Evolutionary conservation across 805 yeast species (phyloP).

Genomic region (Monosporozyma unispora): DNA sequence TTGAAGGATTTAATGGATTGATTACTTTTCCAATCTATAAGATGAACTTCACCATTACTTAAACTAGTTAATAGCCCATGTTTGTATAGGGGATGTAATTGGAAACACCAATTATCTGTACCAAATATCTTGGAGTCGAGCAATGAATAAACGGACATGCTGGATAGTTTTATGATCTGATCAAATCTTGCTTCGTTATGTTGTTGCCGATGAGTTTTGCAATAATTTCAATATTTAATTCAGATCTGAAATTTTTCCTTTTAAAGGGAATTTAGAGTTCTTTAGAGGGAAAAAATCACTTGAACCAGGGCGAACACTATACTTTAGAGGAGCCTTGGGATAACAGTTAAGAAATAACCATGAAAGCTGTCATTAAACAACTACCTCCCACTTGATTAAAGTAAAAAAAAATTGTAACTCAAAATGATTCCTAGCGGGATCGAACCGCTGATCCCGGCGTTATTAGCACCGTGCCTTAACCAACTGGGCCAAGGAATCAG

Average conservation of each 20-base stretch:
- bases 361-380: too few relatives aligned
- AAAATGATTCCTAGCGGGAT: conserved; percentile 8
- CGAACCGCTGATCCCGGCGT: conserved; percentile 10
- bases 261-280: too few relatives aligned
- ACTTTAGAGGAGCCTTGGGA: too few relatives aligned
- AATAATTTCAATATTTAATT: neutral
- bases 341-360: too few relatives aligned
- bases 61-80: conserved; percentile 22
- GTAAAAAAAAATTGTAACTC: neutral
- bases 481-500: conserved; percentile 9
- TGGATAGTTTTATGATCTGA: too few relatives aligned
- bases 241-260: neutral
- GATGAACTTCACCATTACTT: conserved; percentile 26
- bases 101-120: conserved; percentile 25
- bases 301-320: too few relatives aligned
- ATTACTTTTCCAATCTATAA: conserved; percentile 22
- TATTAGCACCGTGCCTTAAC: conserved; percentile 9
- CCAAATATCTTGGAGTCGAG: conserved; percentile 16
- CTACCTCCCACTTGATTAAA: too few relatives aligned
- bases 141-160: conserved; percentile 6
- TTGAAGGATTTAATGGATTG: conserved; percentile 8
- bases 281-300: too few relatives aligned
- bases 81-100: conserved; percentile 20
- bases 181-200: too few relatives aligned
- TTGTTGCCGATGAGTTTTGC: neutral